Conservation (phyloP, 495 filamentous ascomycete species). For the Annulohypoxylon bovei region DNA sequence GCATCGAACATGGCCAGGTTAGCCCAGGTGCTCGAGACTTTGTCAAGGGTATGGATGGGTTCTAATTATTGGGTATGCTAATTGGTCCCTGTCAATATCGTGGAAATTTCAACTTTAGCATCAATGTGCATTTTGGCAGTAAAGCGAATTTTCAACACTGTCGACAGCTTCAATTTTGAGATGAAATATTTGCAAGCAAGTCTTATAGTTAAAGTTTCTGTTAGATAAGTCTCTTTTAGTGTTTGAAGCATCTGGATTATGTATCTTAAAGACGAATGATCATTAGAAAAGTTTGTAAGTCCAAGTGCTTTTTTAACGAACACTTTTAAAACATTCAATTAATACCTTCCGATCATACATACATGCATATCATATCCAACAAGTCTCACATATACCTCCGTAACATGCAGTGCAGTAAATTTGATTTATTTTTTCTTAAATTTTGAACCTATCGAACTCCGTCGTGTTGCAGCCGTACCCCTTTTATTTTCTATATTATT, state of each 20-base stretch:
- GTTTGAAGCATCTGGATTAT: too few relatives aligned
- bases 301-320: neutral
- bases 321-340: neutral
- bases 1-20: conserved; percentile 37
- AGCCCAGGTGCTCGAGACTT: conserved; percentile 35
- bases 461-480: neutral
- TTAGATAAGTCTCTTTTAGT: too few relatives aligned
- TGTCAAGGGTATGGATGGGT: conserved; percentile 26
- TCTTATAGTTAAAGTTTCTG: too few relatives aligned
- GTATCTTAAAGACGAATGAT: too few relatives aligned
- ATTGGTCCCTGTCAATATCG: conserved; percentile 35
- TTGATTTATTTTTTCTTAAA: neutral
- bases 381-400: conserved; percentile 26
- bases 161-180: neutral
- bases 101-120: conserved; percentile 24
- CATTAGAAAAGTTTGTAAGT: neutral
- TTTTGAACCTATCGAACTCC: neutral
- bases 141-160: conserved; percentile 4
- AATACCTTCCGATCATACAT: neutral
- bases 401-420: conserved; percentile 19
- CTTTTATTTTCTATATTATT: conserved; percentile 9
- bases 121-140: neutral
- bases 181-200: too few relatives aligned
- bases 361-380: conserved; percentile 24
- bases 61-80: conserved; percentile 30